Evolutionary conservation across 169 alveolate species (phyloP), one percentile per base, ranked within the genome.

Genomic region (Cryptosporidium parvum): DNA sequence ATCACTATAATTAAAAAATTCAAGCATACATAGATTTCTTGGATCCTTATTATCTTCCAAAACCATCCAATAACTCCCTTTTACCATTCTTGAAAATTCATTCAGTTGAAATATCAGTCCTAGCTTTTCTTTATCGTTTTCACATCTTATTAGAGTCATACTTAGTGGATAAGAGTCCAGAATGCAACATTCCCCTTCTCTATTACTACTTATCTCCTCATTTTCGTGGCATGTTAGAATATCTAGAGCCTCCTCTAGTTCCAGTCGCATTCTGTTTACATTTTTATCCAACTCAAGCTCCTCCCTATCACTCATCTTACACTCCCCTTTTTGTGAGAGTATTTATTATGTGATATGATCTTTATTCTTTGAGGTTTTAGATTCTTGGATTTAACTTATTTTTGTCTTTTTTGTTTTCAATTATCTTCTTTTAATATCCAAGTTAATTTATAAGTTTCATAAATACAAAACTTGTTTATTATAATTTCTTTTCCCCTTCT

Each of bases 31-130:
- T 18, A 80, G 23, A 33, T 65, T 62, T n/a, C 65, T 59, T 16
- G 48, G 37, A 18, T 80, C 75, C 21, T 65, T 80, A 10, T 31
- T 31, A 29, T 80, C 89, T 48, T 80, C 89, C 52, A 80, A 26
- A 7, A 80, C 69, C 42, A 80, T 62, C 89, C 89, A 80, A 62
- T 45, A 45, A 26, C 80, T 80, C 9, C 89, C 89, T 9, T 62
- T 65, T 8, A 80, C 89, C 62, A 80, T 45, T 59, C 53, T 42
- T 3, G 89, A 80, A 80, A 80, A 80, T 10, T 80, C 89, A 7
- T 14, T 45, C 31, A 80, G 56, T 26, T 80, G 72, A 8, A 21
- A 8, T 48, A 80, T 45, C n/a, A 80, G 23, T 4, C 62, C 51
- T n/a, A 31, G 12, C 52, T 44, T 80, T 14, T 80, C 80, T 39